Evolutionary conservation across 2,329 filamentous ascomycete species (phyloP), one percentile per base, ranked within the genome.

Genomic region (Fusarium albosuccineum): DNA sequence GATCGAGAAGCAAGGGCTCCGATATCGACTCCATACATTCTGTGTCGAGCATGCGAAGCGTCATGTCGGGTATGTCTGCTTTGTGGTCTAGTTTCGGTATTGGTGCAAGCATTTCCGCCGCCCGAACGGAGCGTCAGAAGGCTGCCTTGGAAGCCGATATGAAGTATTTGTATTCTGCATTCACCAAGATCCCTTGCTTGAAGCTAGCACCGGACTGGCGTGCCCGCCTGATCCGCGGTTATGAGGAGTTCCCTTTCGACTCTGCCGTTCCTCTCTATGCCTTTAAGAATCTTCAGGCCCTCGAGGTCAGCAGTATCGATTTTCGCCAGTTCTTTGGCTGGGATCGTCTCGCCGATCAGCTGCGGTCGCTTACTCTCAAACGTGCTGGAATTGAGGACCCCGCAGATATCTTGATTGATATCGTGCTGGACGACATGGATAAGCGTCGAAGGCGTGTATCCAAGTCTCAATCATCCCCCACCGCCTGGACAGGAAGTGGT

Each of bases 191-290:
- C 42, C 96, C 96, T 0, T 97, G 93, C 75, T 83, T 99, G 66
- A 90, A 91, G 67, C 84, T 99, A 57, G 90, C 94, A 29, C 94
- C 94, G n/a, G 96, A 99, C 79, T 94, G 94, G 83, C 92, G 93
- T 70, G 94, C 95, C 49, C 90, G 92, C 54, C 83, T 97, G 64
- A 97, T 99, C 71, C 88, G 91, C 70, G 95, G 95, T 29, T 98
- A 96, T 76, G 96, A 99, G 79, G 95, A 97, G 79, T 99, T 98
- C 71, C 96, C 96, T 3, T 97, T 98, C 78, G 96, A 99, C 79
- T 97, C 93, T 26, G 96, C 96, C 17, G 96, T 99, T 30, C 96
- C 96, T 17, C 85, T 99, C n/a, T 91, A 97, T 78, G 92, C 92
- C 9, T 98, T 99, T 87, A 98, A 99, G 82, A 99, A 98, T 72